phyloP scores from a whole-genome alignment of 345 rosid genomes.

The Boechera divaricarpa region DNA sequence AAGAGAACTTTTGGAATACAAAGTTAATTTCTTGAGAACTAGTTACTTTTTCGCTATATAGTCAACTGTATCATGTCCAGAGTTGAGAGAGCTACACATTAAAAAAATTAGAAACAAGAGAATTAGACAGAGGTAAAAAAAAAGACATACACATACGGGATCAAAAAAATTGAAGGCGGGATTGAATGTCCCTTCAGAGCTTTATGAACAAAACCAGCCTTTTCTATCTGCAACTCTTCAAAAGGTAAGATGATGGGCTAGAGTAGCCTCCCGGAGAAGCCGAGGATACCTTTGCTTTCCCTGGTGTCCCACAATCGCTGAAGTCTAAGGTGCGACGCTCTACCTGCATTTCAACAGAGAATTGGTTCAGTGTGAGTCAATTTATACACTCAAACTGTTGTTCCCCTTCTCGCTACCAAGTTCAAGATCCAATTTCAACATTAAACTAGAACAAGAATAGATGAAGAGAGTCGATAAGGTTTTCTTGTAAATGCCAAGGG shows the following conservation, averaged over 20 bases:
- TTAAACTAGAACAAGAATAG: constrained; percentile 11
- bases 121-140: neutral
- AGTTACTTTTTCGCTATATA: constrained; percentile 20
- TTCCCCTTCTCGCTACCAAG: constrained; percentile 20
- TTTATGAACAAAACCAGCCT: constrained; percentile 31
- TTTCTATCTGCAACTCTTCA: constrained; percentile 83
- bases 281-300: constrained; percentile 57
- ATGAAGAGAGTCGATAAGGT: too few relatives aligned
- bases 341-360: constrained; percentile 55
- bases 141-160: constrained; percentile 35
- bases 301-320: constrained; percentile 91
- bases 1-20: neutral
- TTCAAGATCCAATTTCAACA: constrained; percentile 11
- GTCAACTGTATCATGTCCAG: constrained; percentile 31
- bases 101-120: neutral
- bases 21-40: constrained; percentile 22
- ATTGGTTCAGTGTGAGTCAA: constrained; percentile 16
- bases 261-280: constrained; percentile 58
- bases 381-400: constrained; percentile 4
- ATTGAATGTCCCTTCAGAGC: constrained; percentile 25
- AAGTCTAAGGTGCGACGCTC: constrained; percentile 90
- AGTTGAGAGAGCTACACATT: constrained; percentile 39
- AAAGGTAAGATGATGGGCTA: constrained; percentile 79
- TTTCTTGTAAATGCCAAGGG: too few relatives aligned
- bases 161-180: constrained; percentile 31